Base-by-base conservation (phyloP, 2,329 filamentous ascomycete species). In the Venturia nashicola region DNA sequence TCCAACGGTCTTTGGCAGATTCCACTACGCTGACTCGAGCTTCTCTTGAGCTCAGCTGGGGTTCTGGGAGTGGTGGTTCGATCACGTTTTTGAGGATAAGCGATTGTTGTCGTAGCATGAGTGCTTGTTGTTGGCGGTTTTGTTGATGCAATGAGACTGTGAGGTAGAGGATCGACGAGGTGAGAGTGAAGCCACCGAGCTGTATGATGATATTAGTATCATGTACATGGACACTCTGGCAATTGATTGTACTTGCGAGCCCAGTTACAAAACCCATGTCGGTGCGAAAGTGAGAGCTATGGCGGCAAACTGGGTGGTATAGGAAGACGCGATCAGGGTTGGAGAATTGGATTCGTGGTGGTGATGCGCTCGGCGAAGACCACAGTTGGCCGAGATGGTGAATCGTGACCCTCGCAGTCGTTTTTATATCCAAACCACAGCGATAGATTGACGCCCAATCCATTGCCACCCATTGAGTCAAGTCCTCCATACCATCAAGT, bases 211-310 rank as follows among this genome's bases (percentile, higher is more conserved):
- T 14, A 14, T 57, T n/a, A 57, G 27, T n/a, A 14, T 36, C 7
- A 11, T n/a, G 27, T 14, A 27, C 46, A 51, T 34, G 2, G 14
- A 18, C 16, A 36, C 5, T 57, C 18, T 39, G 51, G 27, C 32
- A 57, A 36, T 36, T 6, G 44, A 46, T 43, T 39, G 32, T 32
- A 70, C 73, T 59, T 74, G 81, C 79, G 68, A 81, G 78, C 73
- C 79, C 79, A 20, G 77, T 79, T 65, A 77, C 78, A 74, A 81
- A 80, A 71, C 79, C 79, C 79, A 81, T 81, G 68, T 14, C 65
- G 23, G 20, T 14, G 23, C 18, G 43, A n/a, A 32, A 34, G 23
- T 36, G 43, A n/a, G 44, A 55, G 14, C 14, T 36, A 36, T 57
- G 32, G 14, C 32, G 32, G 27, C 20, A 43, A 44, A 18, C 14